Evolutionary conservation across 352 stramenopile genomes (phyloP).

Genomic region (Phytopythium helicoides): DNA sequence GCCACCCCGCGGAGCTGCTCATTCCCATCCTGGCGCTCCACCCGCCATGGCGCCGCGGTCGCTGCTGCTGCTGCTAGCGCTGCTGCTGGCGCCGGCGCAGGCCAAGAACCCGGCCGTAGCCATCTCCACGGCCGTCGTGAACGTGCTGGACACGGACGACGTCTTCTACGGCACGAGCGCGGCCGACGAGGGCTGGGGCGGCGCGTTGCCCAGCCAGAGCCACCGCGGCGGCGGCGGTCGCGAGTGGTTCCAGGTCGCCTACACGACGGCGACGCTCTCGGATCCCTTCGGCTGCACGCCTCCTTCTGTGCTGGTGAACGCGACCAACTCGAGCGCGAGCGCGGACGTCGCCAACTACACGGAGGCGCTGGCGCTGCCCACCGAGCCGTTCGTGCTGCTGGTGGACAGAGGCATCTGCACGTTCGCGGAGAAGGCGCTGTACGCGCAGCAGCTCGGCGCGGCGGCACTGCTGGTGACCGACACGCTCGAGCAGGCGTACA

Average conservation of each 20-base stretch:
- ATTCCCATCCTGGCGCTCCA: background rate
- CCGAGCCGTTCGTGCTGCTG: slow-evolving; percentile 56
- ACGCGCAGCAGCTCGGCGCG: slow-evolving; percentile 65
- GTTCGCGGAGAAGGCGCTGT: slow-evolving; percentile 72
- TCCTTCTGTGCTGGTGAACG: slow-evolving; percentile 19
- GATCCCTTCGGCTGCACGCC: slow-evolving; percentile 58
- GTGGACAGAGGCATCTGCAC: slow-evolving; percentile 72
- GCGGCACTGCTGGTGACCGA: slow-evolving; percentile 72
- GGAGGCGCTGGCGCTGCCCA: slow-evolving; percentile 19
- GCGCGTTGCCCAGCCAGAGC: slow-evolving; percentile 44
- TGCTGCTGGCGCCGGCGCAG: slow-evolving; percentile 4
- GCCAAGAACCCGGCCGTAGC: slow-evolving; percentile 31
- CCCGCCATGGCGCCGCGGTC: background rate
- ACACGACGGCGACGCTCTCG: slow-evolving; percentile 34
- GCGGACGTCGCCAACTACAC: background rate
- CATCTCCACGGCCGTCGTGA: slow-evolving; percentile 52
- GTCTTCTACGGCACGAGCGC: slow-evolving; percentile 60
- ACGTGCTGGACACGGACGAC: slow-evolving; percentile 46
- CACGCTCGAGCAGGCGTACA: slow-evolving; percentile 68
- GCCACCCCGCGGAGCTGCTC: too few species aligned
- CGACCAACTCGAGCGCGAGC: slow-evolving; percentile 10
- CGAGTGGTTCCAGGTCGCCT: slow-evolving; percentile 49
- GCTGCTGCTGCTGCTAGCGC: slow-evolving; percentile 7
- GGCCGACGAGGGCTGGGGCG: slow-evolving; percentile 49
- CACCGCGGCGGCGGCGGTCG: slow-evolving; percentile 31